phyloP scores from a whole-genome alignment of 257 asterid species.

The Perilla frutescens region DNA sequence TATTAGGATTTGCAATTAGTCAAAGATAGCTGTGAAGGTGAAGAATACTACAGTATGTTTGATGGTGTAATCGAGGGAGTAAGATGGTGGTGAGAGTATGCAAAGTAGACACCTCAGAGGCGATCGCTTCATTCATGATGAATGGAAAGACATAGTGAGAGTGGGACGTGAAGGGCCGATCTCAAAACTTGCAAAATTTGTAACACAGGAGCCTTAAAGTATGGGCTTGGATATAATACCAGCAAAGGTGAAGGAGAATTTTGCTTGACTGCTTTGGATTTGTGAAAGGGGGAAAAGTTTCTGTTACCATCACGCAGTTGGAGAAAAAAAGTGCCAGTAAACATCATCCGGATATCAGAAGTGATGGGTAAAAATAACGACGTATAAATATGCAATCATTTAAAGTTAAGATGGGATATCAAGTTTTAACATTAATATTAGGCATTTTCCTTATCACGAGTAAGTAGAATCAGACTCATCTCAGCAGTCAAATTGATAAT shows the following conservation, averaged over 20 bases:
- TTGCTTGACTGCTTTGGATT: not conserved
- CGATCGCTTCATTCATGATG: not conserved
- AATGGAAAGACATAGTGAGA: not conserved
- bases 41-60: slow-evolving; percentile 3
- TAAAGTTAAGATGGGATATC: no score
- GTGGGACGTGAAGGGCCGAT: not conserved
- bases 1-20: not conserved
- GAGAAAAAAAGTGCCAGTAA: not conserved
- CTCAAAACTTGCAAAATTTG: not conserved
- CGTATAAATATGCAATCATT: not conserved
- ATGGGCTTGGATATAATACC: not conserved
- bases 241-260: not conserved
- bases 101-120: not conserved
- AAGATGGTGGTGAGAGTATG: not conserved
- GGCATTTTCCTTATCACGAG: not conserved
- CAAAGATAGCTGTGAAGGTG: not conserved
- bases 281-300: not conserved
- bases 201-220: not conserved
- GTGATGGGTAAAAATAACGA: not conserved
- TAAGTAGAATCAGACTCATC: slow-evolving; percentile 14
- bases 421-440: not conserved
- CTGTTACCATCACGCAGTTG: not conserved
- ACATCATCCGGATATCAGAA: not conserved
- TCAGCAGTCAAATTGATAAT: not conserved
- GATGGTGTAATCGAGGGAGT: not conserved